A percentile compares a stretch with the other conserved stretches of the same genome.
Conservation (phyloP, 2,329 filamentous ascomycete species). For the Colletotrichum lini region DNA sequence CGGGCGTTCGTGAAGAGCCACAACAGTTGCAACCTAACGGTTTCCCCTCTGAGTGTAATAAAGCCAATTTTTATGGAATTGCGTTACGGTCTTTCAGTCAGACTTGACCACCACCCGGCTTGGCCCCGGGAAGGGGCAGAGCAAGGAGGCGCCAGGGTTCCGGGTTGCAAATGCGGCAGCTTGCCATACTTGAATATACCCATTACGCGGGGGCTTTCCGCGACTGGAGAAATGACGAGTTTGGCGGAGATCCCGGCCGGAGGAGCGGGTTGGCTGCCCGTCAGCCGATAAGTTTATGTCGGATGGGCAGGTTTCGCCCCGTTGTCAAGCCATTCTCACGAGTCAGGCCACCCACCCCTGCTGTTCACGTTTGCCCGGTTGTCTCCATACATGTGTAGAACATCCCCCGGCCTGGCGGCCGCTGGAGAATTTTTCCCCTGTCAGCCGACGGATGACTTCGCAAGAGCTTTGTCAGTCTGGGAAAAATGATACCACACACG, state of each 20-base stretch:
- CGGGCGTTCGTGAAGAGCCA: conserved; percentile 1
- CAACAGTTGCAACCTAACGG: background rate
- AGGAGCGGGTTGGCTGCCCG: background rate
- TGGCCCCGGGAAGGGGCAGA: background rate
- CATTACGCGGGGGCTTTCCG: background rate
- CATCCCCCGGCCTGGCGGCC: too few species aligned
- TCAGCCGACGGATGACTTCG: too few species aligned
- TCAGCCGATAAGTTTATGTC: background rate
- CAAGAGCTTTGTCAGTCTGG: too few species aligned
- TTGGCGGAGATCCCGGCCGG: background rate
- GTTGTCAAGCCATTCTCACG: background rate
- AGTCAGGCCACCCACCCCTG: background rate
- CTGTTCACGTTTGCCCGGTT: too few species aligned
- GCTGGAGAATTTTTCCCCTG: too few species aligned
- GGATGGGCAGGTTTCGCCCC: background rate
- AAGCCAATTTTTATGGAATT: background rate
- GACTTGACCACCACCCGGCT: background rate
- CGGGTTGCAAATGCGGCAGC: background rate
- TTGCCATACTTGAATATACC: too few species aligned
- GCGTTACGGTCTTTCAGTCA: background rate
- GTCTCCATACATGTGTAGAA: too few species aligned
- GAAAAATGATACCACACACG: too few species aligned
- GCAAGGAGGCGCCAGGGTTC: background rate
- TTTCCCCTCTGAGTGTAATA: background rate
- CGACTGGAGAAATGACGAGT: background rate